These are phyloP conservation scores for Phytophthora pistaciae DNA, from an alignment of 352 stramenopile species.

Conservation along the genomic window DNA sequence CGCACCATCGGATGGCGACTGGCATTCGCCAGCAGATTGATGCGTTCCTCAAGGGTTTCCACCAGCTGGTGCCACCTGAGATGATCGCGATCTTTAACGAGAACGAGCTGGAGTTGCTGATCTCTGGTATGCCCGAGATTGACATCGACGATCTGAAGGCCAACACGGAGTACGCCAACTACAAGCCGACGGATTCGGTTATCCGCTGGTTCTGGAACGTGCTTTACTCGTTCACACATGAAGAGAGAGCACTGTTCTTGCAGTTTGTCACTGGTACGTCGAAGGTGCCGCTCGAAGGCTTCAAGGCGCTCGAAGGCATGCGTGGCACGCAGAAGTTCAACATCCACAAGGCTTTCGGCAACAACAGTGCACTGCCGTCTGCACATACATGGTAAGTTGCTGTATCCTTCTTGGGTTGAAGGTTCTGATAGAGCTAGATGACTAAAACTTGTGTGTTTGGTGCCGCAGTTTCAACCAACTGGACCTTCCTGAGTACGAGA, in stretches of 20 bases:
- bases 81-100: constrained; percentile 96
- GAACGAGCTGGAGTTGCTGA: constrained; percentile 94
- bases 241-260: constrained; percentile 93
- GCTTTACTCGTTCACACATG: constrained; percentile 90
- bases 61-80: constrained; percentile 91
- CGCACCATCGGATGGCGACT: constrained; percentile 99
- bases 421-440: constrained; percentile 1
- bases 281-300: constrained; percentile 97
- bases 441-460: constrained; percentile 28
- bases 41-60: constrained; percentile 91
- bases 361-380: constrained; percentile 84
- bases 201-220: constrained; percentile 97
- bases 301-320: constrained; percentile 99
- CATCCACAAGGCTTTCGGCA: constrained; percentile 98
- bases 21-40: constrained; percentile 96
- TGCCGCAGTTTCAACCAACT: constrained; percentile 97
- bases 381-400: constrained; percentile 96
- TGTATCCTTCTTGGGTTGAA: background rate
- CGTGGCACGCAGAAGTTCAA: constrained; percentile 99
- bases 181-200: constrained; percentile 89
- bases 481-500: constrained; percentile 98
- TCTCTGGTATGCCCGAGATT: constrained; percentile 94
- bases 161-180: constrained; percentile 95
- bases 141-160: constrained; percentile 95
- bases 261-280: constrained; percentile 95